A percentile compares a stretch with the other conserved stretches of the same genome.
Evolutionary conservation across 1,139 yeast species (phyloP).

Genomic region (Torulaspora pretoriensis): DNA sequence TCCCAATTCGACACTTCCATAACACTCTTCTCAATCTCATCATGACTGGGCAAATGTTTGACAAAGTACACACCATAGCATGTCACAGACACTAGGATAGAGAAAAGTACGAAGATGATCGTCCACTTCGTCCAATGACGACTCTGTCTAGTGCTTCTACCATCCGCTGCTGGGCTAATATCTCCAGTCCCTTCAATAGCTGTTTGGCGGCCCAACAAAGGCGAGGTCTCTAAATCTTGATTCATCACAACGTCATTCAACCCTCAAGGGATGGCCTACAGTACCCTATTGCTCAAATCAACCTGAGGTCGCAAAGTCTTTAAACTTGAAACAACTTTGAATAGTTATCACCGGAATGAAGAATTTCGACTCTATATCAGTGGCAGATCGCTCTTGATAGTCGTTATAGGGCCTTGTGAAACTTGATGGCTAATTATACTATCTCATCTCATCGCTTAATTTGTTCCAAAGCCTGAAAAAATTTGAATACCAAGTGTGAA

Average conservation of each 20-base stretch:
- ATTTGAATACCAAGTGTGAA: background rate
- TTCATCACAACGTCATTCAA: conserved; percentile 2
- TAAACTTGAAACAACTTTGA: no score
- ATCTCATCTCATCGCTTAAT: background rate
- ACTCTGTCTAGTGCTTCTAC: background rate
- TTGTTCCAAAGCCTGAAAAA: background rate
- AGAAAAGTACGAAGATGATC: background rate
- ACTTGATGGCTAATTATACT: background rate
- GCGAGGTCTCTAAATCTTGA: conserved; percentile 22
- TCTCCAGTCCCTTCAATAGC: background rate
- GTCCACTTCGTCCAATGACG: conserved; percentile 2
- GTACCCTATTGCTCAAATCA: background rate
- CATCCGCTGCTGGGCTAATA: background rate
- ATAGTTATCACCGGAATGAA: background rate
- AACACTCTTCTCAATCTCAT: conserved; percentile 16
- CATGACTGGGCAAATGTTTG: conserved; percentile 7
- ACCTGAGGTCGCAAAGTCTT: no score
- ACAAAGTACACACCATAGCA: background rate
- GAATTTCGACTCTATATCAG: background rate
- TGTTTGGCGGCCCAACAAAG: conserved; percentile 12
- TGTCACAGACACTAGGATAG: background rate
- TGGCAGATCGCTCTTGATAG: no score
- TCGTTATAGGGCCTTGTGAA: background rate
- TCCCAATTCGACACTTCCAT: conserved; percentile 24
- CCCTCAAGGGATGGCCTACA: background rate